Conservation (phyloP, 2,329 filamentous ascomycete species). For the Sporothrix phasma region DNA sequence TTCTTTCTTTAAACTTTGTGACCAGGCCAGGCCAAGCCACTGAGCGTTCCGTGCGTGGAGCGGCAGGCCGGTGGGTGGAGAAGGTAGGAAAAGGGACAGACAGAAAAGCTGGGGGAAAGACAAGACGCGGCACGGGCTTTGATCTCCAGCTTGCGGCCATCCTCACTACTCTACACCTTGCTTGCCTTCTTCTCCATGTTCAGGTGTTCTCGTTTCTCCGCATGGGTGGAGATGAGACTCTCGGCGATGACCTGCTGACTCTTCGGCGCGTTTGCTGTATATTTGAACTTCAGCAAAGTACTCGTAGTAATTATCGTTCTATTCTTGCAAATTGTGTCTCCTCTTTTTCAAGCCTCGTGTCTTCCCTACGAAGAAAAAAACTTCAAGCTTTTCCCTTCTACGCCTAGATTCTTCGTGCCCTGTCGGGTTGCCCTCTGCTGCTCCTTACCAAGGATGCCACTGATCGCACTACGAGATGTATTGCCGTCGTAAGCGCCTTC, state of each 20-base stretch:
- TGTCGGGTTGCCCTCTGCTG: not conserved
- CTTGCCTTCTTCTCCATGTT: not conserved
- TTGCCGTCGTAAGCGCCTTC: not conserved
- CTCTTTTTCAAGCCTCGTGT: not conserved
- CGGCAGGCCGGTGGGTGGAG: not conserved
- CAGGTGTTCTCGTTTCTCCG: not conserved
- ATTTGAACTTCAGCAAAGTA: too few species aligned
- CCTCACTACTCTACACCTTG: not conserved
- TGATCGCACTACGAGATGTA: conserved; percentile 2
- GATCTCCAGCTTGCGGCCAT: not conserved
- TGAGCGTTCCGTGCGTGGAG: not conserved
- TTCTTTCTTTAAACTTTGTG: too few species aligned
- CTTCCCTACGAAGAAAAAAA: not conserved
- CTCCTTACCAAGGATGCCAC: not conserved
- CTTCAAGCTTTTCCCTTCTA: not conserved
- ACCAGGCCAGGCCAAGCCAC: not conserved
- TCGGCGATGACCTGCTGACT: not conserved
- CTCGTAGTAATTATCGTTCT: not conserved
- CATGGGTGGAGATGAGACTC: not conserved
- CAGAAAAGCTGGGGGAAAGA: not conserved
- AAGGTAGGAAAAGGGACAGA: not conserved
- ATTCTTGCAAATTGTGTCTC: not conserved
- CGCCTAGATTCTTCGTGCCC: not conserved
- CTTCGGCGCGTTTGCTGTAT: not conserved
- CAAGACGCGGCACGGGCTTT: not conserved